Base-by-base conservation (phyloP, 2,329 filamentous ascomycete species). In the Alternaria ventricosa region DNA sequence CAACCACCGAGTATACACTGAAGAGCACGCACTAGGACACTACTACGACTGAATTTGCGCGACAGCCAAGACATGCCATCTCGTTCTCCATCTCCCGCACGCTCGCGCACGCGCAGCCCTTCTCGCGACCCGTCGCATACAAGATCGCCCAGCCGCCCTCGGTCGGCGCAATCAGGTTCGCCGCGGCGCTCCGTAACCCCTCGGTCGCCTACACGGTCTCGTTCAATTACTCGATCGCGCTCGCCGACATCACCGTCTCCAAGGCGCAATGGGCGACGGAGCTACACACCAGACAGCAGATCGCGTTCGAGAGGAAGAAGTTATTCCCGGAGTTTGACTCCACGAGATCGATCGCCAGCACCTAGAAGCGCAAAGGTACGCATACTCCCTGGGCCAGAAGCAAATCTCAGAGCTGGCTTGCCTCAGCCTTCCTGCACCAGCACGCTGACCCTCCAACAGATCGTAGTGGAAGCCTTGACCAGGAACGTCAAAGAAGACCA, bases 401-500 rank as follows among this genome's bases (percentile, higher is more conserved):
- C 49, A 55, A 60, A 7, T 25, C 22, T 10, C 18, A 15, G 45
- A 33, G 27, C 33, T 63, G 47, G 44, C 30, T 54, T 46, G 23
- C 23, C 53, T 20, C 50, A 63, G 59, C 45, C 36, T 55, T 56
- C 15, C 47, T 43, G 9, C 33, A 51, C 33, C 50, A 41, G 15
- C 18, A 55, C 20, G 45, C 60, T 61, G 57, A 69, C 47, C 10
- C 12, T 28, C 18, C 25, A 41, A 30, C 64, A 97, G 92, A 94
- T 99, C 77, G 93, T 99, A 18, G 92, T 99, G 50, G 96, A 99
- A 81, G 94, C 96, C 67, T 86, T 99, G 75, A 97, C 95, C 5
- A 97, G 96, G 80, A 98, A 97, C 75, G 91, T 99, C 71, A 96
- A 92, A 62, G 92, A 95, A 78, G 87, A 88, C 18, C 96, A 99